Evolutionary conservation across 2,329 filamentous ascomycete genomes (phyloP).

Genomic region (Penicillium rolfsii): DNA sequence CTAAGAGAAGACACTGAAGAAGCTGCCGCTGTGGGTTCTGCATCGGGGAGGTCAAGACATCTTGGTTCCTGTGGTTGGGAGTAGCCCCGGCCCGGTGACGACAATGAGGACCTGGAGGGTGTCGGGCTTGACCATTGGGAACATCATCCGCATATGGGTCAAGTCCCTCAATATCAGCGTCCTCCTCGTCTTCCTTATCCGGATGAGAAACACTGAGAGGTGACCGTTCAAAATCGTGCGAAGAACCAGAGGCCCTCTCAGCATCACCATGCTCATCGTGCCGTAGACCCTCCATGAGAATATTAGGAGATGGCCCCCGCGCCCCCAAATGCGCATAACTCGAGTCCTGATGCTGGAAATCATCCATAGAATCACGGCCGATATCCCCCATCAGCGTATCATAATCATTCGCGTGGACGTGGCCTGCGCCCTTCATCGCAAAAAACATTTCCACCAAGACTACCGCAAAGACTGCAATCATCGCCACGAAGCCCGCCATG

Average conservation of each 20-base stretch:
- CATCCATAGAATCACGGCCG: conserved; percentile 25
- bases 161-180: conserved; percentile 61
- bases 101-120: conserved; percentile 17
- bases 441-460: conserved; percentile 89
- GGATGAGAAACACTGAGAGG: conserved; percentile 29
- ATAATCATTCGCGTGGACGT: conserved; percentile 60
- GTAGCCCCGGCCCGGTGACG: conserved; percentile 18
- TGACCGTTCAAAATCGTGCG: conserved; percentile 25
- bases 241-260: conserved; percentile 19
- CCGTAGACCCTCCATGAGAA: conserved; percentile 26
- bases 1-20: conserved; percentile 76
- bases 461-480: conserved; percentile 79
- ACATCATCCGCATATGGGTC: conserved; percentile 36
- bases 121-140: conserved; percentile 20
- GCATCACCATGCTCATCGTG: conserved; percentile 13
- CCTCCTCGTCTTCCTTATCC: conserved; percentile 60
- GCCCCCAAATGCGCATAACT: conserved; percentile 31
- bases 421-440: conserved; percentile 67
- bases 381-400: conserved; percentile 47
- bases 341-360: conserved; percentile 22
- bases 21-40: conserved; percentile 68
- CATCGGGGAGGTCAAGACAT: conserved; percentile 40
- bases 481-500: conserved; percentile 78
- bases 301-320: conserved; percentile 25
- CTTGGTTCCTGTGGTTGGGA: conserved; percentile 28